These are phyloP conservation scores for Hypoxylon sp. DNA, from an alignment of 2,329 filamentous ascomycete genomes.

Conservation along the genomic window DNA sequence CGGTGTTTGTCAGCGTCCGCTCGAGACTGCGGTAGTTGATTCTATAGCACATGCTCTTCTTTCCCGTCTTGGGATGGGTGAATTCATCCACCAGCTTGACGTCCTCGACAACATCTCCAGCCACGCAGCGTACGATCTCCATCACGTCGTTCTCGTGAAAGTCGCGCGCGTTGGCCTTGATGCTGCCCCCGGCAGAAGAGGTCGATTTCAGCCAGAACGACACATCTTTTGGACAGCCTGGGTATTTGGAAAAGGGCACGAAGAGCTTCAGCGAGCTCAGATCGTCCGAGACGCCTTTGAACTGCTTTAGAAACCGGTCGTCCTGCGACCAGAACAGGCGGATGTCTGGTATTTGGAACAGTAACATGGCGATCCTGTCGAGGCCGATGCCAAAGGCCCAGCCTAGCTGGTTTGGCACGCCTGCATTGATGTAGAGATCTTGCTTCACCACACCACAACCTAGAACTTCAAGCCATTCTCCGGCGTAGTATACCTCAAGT, in stretches of 20 bases:
- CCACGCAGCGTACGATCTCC: conserved; percentile 87
- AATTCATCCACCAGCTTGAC: conserved; percentile 87
- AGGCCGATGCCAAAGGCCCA: conserved; percentile 97
- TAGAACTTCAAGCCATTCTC: conserved; percentile 94
- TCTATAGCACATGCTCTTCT: conserved; percentile 87
- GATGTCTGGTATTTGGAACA: conserved; percentile 96
- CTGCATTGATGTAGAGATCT: conserved; percentile 78
- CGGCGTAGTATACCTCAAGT: conserved; percentile 92
- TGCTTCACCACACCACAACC: conserved; percentile 93
- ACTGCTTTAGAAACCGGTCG: conserved; percentile 84
- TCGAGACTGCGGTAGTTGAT: conserved; percentile 95
- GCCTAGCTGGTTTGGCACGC: conserved; percentile 76
- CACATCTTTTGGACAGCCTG: conserved; percentile 88
- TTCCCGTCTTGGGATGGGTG: conserved; percentile 82
- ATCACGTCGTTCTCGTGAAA: conserved; percentile 98
- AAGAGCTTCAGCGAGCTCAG: conserved; percentile 67
- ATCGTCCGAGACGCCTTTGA: conserved; percentile 67
- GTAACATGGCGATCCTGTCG: conserved; percentile 95
- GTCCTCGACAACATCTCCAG: conserved; percentile 86
- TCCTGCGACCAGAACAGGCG: conserved; percentile 95
- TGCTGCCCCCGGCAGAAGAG: conserved; percentile 57
- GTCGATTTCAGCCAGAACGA: conserved; percentile 82
- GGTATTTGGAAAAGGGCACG: conserved; percentile 89
- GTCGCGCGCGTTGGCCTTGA: conserved; percentile 50
- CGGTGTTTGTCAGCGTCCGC: conserved; percentile 83